These are phyloP conservation scores for Nymphaea colorata DNA, from an alignment of 164 flowering plant species.

Conservation along the genomic window DNA sequence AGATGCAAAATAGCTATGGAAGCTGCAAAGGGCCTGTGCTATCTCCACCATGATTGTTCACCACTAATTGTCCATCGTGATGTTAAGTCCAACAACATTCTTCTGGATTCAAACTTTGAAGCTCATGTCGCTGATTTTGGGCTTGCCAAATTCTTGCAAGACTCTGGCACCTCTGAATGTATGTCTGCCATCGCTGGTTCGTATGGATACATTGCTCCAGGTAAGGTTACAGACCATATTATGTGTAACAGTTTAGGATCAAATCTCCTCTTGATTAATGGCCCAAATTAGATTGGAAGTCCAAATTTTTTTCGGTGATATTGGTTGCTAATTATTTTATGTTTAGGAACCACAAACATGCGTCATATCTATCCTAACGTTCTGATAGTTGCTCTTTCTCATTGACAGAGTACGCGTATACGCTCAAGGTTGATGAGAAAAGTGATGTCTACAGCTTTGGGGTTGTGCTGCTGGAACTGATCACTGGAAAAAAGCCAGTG, in stretches of 20 bases:
- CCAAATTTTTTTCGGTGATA: too few species aligned
- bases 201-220: slow-evolving; percentile 94
- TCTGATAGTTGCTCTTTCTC: neutral
- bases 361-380: neutral
- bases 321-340: too few species aligned
- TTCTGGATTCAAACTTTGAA: slow-evolving; percentile 67
- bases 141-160: slow-evolving; percentile 87
- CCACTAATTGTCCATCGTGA: slow-evolving; percentile 83
- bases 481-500: slow-evolving; percentile 60
- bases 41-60: slow-evolving; percentile 86
- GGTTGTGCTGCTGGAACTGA: slow-evolving; percentile 61
- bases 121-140: slow-evolving; percentile 97
- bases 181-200: slow-evolving; percentile 98
- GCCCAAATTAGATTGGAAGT: too few species aligned
- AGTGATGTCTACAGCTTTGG: slow-evolving; percentile 83
- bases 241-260: too few species aligned
- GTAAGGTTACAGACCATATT: slow-evolving; percentile 16
- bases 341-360: too few species aligned
- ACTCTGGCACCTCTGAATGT: slow-evolving; percentile 62
- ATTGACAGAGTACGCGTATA: slow-evolving; percentile 64
- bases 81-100: slow-evolving; percentile 88
- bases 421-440: slow-evolving; percentile 70
- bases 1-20: slow-evolving; percentile 85
- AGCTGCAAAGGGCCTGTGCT: slow-evolving; percentile 87
- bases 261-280: too few species aligned